Percentiles rank a stretch among this genome's conserved stretches.
Conservation (phyloP, 352 stramenopile species). For the Poterioochromonas sp. region DNA sequence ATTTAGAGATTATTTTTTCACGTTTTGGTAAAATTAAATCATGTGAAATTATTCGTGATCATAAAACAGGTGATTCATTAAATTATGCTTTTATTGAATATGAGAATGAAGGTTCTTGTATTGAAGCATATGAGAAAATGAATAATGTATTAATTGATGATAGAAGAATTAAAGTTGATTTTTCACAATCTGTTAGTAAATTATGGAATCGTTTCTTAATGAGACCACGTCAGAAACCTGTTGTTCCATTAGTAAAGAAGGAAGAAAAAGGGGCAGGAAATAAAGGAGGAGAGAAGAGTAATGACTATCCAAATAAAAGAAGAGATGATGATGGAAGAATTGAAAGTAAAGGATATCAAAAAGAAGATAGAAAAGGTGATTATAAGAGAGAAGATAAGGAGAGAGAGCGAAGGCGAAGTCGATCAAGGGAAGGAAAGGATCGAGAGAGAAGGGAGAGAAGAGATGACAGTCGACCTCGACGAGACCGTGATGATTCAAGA, state of each 20-base stretch:
- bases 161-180: constrained; percentile 87
- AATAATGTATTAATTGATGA: constrained; percentile 99
- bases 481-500: constrained; percentile 14
- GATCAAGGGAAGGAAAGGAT: background rate
- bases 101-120: constrained; percentile 76
- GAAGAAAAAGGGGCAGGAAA: background rate
- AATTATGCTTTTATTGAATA: constrained; percentile 99
- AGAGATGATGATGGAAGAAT: background rate
- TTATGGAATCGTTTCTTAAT: constrained; percentile 74
- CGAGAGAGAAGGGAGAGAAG: background rate
- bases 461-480: background rate
- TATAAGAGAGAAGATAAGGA: background rate
- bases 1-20: constrained; percentile 87
- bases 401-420: background rate
- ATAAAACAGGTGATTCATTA: constrained; percentile 89
- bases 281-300: background rate
- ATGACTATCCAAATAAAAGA: background rate
- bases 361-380: constrained; percentile 9
- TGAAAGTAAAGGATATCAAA: background rate
- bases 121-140: constrained; percentile 98
- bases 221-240: background rate
- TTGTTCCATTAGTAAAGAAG: background rate
- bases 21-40: constrained; percentile 61
- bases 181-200: constrained; percentile 94
- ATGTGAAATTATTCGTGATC: constrained; percentile 89